Evolutionary conservation across 495 filamentous ascomycete species (phyloP), one percentile per base, ranked within the genome.

Genomic region (Penicillium egyptiacum): DNA sequence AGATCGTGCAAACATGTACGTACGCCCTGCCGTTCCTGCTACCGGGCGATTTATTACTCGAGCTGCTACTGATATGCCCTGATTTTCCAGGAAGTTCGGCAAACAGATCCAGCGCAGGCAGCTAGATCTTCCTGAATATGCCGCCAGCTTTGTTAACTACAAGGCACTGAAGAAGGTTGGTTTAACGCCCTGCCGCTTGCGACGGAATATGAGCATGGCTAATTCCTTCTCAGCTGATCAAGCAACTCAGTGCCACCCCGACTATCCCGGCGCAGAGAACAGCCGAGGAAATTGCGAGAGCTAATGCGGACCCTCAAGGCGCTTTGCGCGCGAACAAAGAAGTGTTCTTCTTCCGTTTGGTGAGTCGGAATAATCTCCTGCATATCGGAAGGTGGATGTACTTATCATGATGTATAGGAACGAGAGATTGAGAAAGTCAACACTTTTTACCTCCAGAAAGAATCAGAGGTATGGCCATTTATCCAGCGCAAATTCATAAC

Each of bases 91-190:
- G 94, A 98, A 98, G 84, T 98, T 98, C 79, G 94, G 94, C 71
- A 98, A 98, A 81, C 88, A 96, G 65, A 94, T 98, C 61, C 95
- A 97, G 78, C 96, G 94, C 81, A 87, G 92, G 71, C 93, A 98
- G 79, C 90, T 98, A 64, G 94, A 98, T 74, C 90, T 98, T 33
- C 94, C 94, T 35, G 94, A 98, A 81, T 98, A 98, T 88, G 94
- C 93, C 46, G 91, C 93, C 49, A 96, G 91, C 75, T 98, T 98
- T 70, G 92, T 98, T 50, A 97, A 98, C 75, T 98, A 98, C 78
- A 98, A 98, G 78, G 93, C 90, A 53, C 80, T 98, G 60, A 98
- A 98, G 74, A 97, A 98, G 88, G 94, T 96, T 28, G 50, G 60
- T 45, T 11, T 35, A 19, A 28, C 16, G 5, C 40, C 31, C 2